Percentiles rank a stretch among this genome's conserved stretches.
These are phyloP conservation scores for Mercurialis annua DNA, from an alignment of 345 rosid species.

Conservation along the genomic window DNA sequence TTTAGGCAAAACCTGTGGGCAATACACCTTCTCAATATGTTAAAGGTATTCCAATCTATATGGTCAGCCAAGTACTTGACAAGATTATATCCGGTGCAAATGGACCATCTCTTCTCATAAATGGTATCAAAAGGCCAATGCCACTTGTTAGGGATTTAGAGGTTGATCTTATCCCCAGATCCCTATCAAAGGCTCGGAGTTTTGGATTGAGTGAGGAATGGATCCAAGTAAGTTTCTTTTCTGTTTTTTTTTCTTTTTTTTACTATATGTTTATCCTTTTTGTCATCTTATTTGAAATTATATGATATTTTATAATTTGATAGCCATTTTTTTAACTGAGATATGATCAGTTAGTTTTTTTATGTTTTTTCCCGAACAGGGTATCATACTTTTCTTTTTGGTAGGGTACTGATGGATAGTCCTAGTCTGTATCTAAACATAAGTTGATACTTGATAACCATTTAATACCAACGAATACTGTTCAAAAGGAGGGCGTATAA, in stretches of 20 bases:
- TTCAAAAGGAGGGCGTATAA: background rate
- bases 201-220: conserved; percentile 78
- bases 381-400: no score
- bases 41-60: conserved; percentile 74
- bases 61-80: conserved; percentile 68
- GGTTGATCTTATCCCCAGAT: conserved; percentile 74
- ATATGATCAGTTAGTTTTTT: no score
- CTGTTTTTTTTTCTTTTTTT: no score
- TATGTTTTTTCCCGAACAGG: no score
- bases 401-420: no score
- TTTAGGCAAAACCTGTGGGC: conserved; percentile 59
- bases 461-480: no score
- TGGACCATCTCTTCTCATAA: conserved; percentile 69
- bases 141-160: conserved; percentile 86
- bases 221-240: conserved; percentile 56
- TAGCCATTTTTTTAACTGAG: no score
- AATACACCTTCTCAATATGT: conserved; percentile 79
- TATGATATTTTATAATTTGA: no score
- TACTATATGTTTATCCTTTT: no score
- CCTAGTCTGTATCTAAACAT: no score
- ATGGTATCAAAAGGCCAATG: conserved; percentile 80
- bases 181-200: conserved; percentile 92
- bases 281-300: no score
- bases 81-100: conserved; percentile 64
- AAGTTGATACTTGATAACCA: no score